Evolutionary conservation across 768 basidiomycete genomes (phyloP), one percentile per base, ranked within the genome.

Genomic region (Auricularia auricula-judae): DNA sequence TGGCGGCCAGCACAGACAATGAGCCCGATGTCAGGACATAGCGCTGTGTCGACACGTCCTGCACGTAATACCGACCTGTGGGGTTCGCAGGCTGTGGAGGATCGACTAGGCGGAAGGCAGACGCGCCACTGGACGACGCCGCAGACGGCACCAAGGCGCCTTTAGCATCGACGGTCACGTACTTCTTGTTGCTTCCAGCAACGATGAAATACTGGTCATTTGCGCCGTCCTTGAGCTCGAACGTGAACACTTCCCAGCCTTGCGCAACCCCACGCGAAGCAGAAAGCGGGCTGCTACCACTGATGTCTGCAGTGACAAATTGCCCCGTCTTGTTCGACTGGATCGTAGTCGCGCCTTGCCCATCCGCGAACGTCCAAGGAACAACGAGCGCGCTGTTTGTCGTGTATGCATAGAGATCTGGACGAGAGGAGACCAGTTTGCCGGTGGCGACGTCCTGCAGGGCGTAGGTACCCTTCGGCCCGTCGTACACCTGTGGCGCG

Each of bases 291-390:
- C 59, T 68, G 3, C 65, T 70, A 16, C 70, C 75, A n/a, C 70
- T 68, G 54, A 42, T 68, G 61, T 76, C 75, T 3, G 74, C 75
- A 4, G 75, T 76, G 44, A 76, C 74, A 36, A 67, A 76, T 47
- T 73, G 69, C n/a, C 64, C 67, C 10, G 58, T 74, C 3, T 65
- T 68, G 23, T 68, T 58, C 36, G 70, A 68, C 42, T 67, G 67
- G 62, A 76, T 74, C 1, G 71, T 73, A 10, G 73, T 73, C 12
- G 71, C 73, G 43, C 73, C 73, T 0, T 73, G 75, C 62, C 73
- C 71, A 53, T 70, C 74, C 3, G 71, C 71, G 58, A 74, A 68
- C 10, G 64, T 68, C 68, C 74, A 75, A 58, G 65, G 35, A 29
- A 67, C 68, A 42, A 71, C 73, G 42, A 53, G 62, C 3, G 71